A percentile compares a stretch with the other conserved stretches of the same genome.
These are phyloP conservation scores for Blastocrithidia nonstop DNA, from an alignment of 208 protist species.

Conservation along the genomic window DNA sequence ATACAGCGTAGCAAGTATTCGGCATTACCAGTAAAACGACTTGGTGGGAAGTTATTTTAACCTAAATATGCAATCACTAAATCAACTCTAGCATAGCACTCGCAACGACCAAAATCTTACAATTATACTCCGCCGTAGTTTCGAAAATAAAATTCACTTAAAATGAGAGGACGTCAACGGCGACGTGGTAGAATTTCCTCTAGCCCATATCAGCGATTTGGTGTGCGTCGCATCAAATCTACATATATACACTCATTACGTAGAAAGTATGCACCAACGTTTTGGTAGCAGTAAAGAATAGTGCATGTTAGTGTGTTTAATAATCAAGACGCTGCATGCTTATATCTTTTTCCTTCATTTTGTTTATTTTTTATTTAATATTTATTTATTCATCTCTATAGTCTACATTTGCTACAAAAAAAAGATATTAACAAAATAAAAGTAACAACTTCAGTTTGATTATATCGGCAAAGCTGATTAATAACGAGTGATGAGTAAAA, in stretches of 20 bases:
- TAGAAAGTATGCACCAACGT: constrained; percentile 16
- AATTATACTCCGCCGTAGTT: constrained; percentile 56
- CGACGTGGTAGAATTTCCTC: constrained; percentile 7
- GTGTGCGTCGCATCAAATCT: constrained; percentile 51
- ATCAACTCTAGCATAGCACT: constrained; percentile 7
- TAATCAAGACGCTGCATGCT: background rate
- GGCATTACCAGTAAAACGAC: constrained; percentile 21
- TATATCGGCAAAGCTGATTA: background rate
- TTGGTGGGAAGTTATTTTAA: constrained; percentile 30
- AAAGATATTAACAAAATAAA: background rate
- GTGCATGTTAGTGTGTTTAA: background rate
- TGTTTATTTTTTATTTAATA: too few species aligned
- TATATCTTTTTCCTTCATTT: too few species aligned
- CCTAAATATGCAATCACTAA: too few species aligned
- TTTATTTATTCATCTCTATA: too few species aligned
- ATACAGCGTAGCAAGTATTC: background rate
- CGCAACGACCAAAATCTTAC: constrained; percentile 26
- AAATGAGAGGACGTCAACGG: constrained; percentile 18
- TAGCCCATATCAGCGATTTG: constrained; percentile 34
- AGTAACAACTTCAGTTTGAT: background rate
- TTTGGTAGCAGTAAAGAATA: background rate
- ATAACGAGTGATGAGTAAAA: too few species aligned
- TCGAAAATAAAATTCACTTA: constrained; percentile 45
- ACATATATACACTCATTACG: constrained; percentile 62
- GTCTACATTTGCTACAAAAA: too few species aligned